Conservation (phyloP, 148 eudicot species). For the Fallopia convolvulus region DNA sequence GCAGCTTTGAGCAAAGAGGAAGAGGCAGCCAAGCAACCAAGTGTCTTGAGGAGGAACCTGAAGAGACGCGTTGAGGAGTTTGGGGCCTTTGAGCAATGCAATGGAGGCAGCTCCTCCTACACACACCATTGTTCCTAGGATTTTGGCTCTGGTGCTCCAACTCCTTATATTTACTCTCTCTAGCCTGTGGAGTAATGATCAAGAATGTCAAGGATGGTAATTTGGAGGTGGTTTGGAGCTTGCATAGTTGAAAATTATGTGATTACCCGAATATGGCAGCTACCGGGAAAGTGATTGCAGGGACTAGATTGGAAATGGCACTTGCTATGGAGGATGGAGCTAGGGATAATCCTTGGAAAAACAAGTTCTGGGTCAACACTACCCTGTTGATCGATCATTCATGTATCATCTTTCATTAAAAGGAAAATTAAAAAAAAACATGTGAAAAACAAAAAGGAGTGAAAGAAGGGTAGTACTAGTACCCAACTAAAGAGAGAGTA, state of each 20-base stretch:
- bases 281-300: slow-evolving; percentile 66
- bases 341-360: slow-evolving; percentile 56
- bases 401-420: too few species aligned
- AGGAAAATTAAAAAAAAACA: too few species aligned
- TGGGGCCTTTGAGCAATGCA: slow-evolving; percentile 67
- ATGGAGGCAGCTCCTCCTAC: slow-evolving; percentile 59
- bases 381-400: slow-evolving; percentile 25
- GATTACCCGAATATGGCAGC: slow-evolving; percentile 54
- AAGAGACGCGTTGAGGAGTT: slow-evolving; percentile 34
- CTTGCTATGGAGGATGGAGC: slow-evolving; percentile 73
- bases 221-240: too few species aligned
- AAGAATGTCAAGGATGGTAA: neutral
- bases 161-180: slow-evolving; percentile 34
- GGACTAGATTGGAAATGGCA: slow-evolving; percentile 53
- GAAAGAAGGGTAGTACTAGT: slow-evolving; percentile 22
- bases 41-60: slow-evolving; percentile 5
- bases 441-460: too few species aligned
- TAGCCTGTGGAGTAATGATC: slow-evolving; percentile 25
- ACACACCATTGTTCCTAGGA: slow-evolving; percentile 55
- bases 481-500: slow-evolving; percentile 64
- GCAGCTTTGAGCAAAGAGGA: slow-evolving; percentile 46
- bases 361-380: slow-evolving; percentile 45
- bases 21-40: slow-evolving; percentile 68
- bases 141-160: slow-evolving; percentile 56
- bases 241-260: too few species aligned